These are phyloP conservation scores for Rosa rugosa DNA, from an alignment of 306 rosid species.

Conservation along the genomic window DNA sequence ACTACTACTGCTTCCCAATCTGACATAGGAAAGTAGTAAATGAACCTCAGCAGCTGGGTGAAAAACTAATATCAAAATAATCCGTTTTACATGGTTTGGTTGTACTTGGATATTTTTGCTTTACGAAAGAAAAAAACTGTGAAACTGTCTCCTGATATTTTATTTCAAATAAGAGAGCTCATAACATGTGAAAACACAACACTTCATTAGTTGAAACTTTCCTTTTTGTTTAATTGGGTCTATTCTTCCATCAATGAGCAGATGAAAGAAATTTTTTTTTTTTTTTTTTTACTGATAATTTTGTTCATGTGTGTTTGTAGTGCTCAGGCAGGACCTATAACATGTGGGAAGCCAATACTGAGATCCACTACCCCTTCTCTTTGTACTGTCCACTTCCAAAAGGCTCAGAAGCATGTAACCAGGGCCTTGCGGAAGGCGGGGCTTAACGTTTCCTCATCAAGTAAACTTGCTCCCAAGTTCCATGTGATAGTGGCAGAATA, in stretches of 20 bases:
- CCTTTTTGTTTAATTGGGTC: neutral
- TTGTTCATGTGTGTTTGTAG: slow-evolving; percentile 18
- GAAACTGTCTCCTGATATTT: neutral
- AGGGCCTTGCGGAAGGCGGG: slow-evolving; percentile 48
- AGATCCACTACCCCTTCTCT: slow-evolving; percentile 52
- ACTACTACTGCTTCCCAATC: neutral
- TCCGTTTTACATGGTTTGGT: neutral
- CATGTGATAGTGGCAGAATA: slow-evolving; percentile 44
- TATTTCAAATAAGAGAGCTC: neutral
- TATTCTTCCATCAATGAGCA: neutral
- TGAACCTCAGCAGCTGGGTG: neutral
- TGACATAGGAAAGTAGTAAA: neutral
- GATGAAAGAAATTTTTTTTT: neutral
- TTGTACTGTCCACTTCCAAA: slow-evolving; percentile 50
- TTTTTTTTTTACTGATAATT: neutral
- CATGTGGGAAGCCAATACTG: slow-evolving; percentile 60
- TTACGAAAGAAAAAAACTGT: neutral
- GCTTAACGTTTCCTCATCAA: slow-evolving; percentile 42
- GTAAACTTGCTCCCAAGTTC: slow-evolving; percentile 47
- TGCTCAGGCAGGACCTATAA: slow-evolving; percentile 52
- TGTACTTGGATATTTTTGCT: neutral
- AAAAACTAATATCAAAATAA: neutral
- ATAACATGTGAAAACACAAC: neutral
- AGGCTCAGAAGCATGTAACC: slow-evolving; percentile 51
- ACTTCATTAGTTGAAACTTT: neutral